These are phyloP conservation scores for Bryopsis sp. DNA, from an alignment of 139 green algal species.

Conservation along the genomic window DNA sequence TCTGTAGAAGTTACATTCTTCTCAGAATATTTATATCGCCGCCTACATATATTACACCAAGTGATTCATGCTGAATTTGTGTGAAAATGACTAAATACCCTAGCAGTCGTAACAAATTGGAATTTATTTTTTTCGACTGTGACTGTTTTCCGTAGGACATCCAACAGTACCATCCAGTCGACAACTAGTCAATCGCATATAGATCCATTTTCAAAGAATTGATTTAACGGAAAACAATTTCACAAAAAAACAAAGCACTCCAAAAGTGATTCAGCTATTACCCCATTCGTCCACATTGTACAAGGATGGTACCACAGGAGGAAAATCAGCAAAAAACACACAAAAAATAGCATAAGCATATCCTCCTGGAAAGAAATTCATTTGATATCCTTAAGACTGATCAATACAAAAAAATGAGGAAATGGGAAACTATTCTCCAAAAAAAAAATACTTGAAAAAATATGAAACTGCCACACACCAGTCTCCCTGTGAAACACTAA, in stretches of 20 bases:
- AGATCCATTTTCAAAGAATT: neutral
- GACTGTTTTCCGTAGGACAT: neutral
- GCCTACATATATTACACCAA: neutral
- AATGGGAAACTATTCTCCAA: neutral
- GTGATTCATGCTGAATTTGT: neutral
- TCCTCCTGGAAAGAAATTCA: no score
- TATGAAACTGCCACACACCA: conserved; percentile 37
- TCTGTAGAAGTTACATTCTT: conserved; percentile 29
- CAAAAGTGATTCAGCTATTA: no score
- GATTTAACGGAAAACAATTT: neutral
- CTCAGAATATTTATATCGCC: conserved; percentile 34
- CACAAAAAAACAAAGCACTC: neutral
- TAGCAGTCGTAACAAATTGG: neutral
- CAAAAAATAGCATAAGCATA: no score
- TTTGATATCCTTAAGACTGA: no score
- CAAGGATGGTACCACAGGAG: neutral
- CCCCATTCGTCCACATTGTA: no score
- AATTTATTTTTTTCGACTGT: neutral
- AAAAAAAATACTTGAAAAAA: neutral
- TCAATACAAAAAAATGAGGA: neutral
- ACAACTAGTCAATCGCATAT: neutral
- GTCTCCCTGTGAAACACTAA: conserved; percentile 63
- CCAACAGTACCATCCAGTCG: neutral
- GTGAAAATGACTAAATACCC: no score
- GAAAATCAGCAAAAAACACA: neutral